Conservation (phyloP, 23 red algal genomes). For the Chondrus crispus region DNA sequence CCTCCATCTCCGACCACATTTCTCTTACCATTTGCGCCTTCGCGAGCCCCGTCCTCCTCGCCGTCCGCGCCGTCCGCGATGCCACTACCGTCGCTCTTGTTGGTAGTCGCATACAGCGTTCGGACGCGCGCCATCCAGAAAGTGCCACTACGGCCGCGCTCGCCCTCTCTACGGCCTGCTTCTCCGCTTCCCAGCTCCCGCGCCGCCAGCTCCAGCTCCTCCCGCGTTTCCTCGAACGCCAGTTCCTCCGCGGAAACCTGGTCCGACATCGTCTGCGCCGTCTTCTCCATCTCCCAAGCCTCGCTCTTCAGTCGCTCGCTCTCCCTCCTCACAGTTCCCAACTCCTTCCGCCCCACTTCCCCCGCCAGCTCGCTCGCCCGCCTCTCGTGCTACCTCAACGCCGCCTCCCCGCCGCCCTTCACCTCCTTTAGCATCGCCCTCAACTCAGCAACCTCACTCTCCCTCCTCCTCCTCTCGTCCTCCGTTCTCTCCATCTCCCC, state of each 20-base stretch:
- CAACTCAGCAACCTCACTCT: background rate
- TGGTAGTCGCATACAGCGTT: too few species aligned
- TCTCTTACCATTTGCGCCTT: too few species aligned
- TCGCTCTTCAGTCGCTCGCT: background rate
- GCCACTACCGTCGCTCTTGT: too few species aligned
- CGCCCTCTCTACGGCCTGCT: too few species aligned
- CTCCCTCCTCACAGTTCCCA: background rate
- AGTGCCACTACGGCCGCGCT: too few species aligned
- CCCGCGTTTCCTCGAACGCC: slow-evolving; percentile 2
- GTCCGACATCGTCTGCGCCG: background rate
- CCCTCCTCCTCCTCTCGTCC: background rate
- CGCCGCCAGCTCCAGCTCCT: background rate
- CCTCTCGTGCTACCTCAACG: background rate
- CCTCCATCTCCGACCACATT: too few species aligned
- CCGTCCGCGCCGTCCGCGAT: too few species aligned
- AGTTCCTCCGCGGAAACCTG: background rate
- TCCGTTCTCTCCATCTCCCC: background rate
- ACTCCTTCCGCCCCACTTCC: background rate
- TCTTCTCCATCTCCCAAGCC: background rate
- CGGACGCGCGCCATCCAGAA: too few species aligned
- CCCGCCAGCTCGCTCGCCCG: background rate
- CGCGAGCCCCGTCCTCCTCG: too few species aligned
- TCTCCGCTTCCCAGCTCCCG: too few species aligned
- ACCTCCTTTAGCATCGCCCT: background rate
- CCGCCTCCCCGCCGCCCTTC: background rate